Conservation (phyloP, 129 eudicot species). For the Pulicaria dysenterica region DNA sequence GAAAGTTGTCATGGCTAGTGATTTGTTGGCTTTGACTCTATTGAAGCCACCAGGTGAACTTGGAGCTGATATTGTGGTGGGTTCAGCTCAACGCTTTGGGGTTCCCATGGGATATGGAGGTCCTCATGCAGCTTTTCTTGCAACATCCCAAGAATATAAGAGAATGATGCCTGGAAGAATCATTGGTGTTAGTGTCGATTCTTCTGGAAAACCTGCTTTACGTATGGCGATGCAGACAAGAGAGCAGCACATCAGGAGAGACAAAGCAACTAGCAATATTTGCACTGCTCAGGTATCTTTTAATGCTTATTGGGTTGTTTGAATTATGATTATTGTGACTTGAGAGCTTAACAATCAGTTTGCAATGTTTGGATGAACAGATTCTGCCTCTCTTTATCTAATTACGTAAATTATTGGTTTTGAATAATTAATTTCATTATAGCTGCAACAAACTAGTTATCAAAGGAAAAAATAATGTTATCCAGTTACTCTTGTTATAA, state of each 20-base stretch:
- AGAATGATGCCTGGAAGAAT: slow-evolving; percentile 99
- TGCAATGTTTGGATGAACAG: neutral
- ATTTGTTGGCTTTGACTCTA: slow-evolving; percentile 85
- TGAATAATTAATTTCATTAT: neutral
- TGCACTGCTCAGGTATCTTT: slow-evolving; percentile 91
- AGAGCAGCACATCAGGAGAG: slow-evolving; percentile 97
- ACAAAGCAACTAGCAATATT: slow-evolving; percentile 95
- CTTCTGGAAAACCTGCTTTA: slow-evolving; percentile 86
- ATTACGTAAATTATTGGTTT: neutral
- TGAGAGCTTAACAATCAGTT: neutral
- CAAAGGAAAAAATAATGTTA: neutral
- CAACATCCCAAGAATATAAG: slow-evolving; percentile 95
- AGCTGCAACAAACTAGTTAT: neutral
- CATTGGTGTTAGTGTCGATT: slow-evolving; percentile 90
- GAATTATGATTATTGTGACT: neutral
- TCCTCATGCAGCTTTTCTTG: slow-evolving; percentile 96
- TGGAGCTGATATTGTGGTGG: slow-evolving; percentile 93
- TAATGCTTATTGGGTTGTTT: neutral
- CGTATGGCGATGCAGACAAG: slow-evolving; percentile 99
- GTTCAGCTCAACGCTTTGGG: slow-evolving; percentile 97
- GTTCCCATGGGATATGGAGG: slow-evolving; percentile 99
- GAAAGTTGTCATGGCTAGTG: slow-evolving; percentile 95
- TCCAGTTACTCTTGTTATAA: neutral
- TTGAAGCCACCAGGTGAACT: slow-evolving; percentile 94
- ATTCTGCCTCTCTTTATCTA: neutral